Base-by-base conservation (phyloP, 306 rosid genomes). In the Ormosia semicastrata region DNA sequence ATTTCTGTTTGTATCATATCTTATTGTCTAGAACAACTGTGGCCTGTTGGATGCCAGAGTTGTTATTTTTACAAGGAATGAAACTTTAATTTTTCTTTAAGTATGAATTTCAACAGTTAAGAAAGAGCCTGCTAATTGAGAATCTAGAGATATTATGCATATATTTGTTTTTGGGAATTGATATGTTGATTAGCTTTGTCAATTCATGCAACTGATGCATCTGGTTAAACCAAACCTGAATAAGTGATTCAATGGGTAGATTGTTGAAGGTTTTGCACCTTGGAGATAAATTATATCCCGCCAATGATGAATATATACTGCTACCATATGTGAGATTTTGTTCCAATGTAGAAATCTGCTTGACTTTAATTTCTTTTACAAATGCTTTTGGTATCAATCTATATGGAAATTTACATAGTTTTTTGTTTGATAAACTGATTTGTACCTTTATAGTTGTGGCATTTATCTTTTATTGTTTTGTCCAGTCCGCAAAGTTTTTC, bases 321-420 rank as follows among this genome's bases (percentile, higher is more conserved):
- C 52, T 34, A 57, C 7, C 7, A 29, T 7, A 18, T 70, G 72
- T 60, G 60, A 44, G 53, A 30, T 59, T 68, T n/a, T 30, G 47
- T 8, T 53, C 40, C 66, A 56, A 67, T 67, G 36, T 49, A 36
- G 63, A 64, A 77, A 39, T 68, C 40, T 70, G n/a, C 6, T 5
- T 44, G 33, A 41, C 30, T 54, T 79, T 37, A 44, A 69, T 44
- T 68, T 79, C 29, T 43, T 69, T 10, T 44, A 39, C 13, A 79
- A 53, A 44, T 78, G 62, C 52, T 11, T 79, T 33, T 56, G 69
- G 57, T 3, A 57, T 67, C 50, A 58, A 58, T 40, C 70, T 79
- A 13, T n/a, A 34, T 43, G 44, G 7, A 8, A 24, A 29, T 54
- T 60, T 78, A 56, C 2, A 0, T 56, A 8, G 13, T 43, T 5